These are phyloP conservation scores for Pseudogymnoascus verrucosus DNA, from an alignment of 2,329 filamentous ascomycete genomes.

Conservation along the genomic window DNA sequence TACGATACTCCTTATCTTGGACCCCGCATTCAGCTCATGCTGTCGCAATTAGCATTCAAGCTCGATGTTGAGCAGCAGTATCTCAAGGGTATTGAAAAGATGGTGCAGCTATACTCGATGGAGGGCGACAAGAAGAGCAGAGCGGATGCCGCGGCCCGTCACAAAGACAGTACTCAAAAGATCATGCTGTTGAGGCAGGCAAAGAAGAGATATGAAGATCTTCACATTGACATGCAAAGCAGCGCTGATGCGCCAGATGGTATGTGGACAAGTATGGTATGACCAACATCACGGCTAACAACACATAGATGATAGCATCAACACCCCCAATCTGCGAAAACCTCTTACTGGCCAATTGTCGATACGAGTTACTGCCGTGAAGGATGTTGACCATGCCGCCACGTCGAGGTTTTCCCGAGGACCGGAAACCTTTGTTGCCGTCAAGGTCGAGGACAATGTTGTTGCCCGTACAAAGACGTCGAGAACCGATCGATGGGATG, in stretches of 20 bases:
- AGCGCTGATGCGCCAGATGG: constrained; percentile 70
- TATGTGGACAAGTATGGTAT: constrained; percentile 36
- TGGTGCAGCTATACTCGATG: constrained; percentile 96
- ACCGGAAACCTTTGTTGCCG: constrained; percentile 88
- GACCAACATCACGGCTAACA: constrained; percentile 14
- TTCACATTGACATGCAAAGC: constrained; percentile 85
- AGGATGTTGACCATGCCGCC: constrained; percentile 87
- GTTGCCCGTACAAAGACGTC: constrained; percentile 82
- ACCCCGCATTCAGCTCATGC: constrained; percentile 96
- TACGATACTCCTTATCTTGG: constrained; percentile 94
- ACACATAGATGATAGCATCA: constrained; percentile 81
- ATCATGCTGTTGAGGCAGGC: constrained; percentile 93
- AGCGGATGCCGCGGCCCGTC: constrained; percentile 79
- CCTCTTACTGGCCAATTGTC: constrained; percentile 87
- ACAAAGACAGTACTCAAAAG: constrained; percentile 95
- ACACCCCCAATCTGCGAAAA: constrained; percentile 88
- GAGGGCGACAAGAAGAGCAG: constrained; percentile 95
- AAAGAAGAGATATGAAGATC: constrained; percentile 90
- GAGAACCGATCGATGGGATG: constrained; percentile 82
- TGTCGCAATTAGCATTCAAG: constrained; percentile 98
- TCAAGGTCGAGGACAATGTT: constrained; percentile 93
- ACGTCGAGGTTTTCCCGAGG: constrained; percentile 77
- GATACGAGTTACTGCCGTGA: constrained; percentile 79
- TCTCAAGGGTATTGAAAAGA: constrained; percentile 97
- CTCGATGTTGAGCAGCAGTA: constrained; percentile 98